These are phyloP conservation scores for Bipolaris zeicola DNA, from an alignment of 2,329 filamentous ascomycete species.

Conservation along the genomic window DNA sequence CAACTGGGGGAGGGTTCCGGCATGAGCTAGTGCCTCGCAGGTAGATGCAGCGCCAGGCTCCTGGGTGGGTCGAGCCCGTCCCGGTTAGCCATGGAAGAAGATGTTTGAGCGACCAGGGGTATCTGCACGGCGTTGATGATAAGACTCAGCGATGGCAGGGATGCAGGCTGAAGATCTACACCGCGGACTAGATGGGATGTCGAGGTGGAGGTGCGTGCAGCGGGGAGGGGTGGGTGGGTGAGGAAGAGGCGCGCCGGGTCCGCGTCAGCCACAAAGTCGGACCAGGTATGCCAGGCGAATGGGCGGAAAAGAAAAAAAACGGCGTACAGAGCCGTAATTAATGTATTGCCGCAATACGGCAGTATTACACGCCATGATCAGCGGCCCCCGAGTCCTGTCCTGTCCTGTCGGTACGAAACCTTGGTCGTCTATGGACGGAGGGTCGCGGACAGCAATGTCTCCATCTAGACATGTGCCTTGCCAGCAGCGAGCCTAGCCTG, in stretches of 20 bases:
- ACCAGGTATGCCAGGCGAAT: constrained; percentile 4
- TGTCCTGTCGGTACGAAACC: constrained; percentile 6
- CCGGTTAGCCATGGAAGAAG: constrained; percentile 27
- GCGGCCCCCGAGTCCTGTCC: constrained; percentile 4
- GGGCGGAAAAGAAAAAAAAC: constrained; percentile 15
- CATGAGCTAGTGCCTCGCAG: constrained; percentile 42
- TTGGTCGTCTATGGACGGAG: no score
- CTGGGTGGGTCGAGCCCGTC: constrained; percentile 37
- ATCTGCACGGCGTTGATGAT: constrained; percentile 37
- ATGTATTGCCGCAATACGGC: constrained; percentile 35
- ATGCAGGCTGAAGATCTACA: constrained; percentile 28
- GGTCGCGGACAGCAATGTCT: constrained; percentile 6
- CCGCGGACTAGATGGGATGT: constrained; percentile 25
- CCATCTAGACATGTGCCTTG: constrained; percentile 14
- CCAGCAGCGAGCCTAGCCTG: constrained; percentile 13
- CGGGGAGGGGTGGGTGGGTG: constrained; percentile 21
- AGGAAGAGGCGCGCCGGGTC: constrained; percentile 28
- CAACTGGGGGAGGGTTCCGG: constrained; percentile 37
- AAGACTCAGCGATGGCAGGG: constrained; percentile 34
- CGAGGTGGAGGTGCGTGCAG: constrained; percentile 19
- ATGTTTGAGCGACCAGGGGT: constrained; percentile 34
- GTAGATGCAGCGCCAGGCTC: constrained; percentile 44
- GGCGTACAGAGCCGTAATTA: constrained; percentile 33
- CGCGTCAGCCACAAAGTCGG: constrained; percentile 33
- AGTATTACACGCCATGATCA: constrained; percentile 21